Conservation (phyloP, 179 eudicot species). For the Pouteria campechiana region DNA sequence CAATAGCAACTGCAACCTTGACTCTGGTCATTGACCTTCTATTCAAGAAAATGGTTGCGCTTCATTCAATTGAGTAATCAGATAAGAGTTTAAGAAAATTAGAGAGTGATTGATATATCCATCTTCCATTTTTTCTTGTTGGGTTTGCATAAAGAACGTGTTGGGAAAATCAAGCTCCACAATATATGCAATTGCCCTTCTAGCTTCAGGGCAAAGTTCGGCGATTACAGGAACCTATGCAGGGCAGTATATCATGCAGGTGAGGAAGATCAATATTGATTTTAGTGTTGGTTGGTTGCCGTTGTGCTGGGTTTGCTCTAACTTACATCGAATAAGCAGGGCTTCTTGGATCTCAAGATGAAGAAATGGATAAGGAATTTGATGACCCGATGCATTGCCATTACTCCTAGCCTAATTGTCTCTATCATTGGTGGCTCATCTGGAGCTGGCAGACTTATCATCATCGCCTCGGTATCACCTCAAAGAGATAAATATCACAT, state of each 20-base stretch:
- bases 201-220: constrained; percentile 96
- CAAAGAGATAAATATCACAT: too few relatives aligned
- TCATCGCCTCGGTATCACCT: constrained; percentile 66
- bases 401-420: constrained; percentile 66
- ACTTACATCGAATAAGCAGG: too few relatives aligned
- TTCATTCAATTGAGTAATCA: too few relatives aligned
- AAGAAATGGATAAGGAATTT: constrained; percentile 67
- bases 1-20: too few relatives aligned
- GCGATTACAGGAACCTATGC: constrained; percentile 95
- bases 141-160: constrained; percentile 40
- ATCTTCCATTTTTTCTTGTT: neutral
- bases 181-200: constrained; percentile 60
- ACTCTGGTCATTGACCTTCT: too few relatives aligned
- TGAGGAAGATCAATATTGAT: neutral
- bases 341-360: constrained; percentile 78
- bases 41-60: too few relatives aligned
- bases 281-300: too few relatives aligned
- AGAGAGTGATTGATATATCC: too few relatives aligned
- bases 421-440: constrained; percentile 68
- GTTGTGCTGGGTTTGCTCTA: too few relatives aligned
- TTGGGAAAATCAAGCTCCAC: constrained; percentile 56
- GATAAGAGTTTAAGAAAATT: too few relatives aligned
- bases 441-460: constrained; percentile 73
- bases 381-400: constrained; percentile 61
- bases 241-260: constrained; percentile 95